Evolutionary conservation across 805 yeast species (phyloP).

Genomic region (Hanseniaspora thailandica): DNA sequence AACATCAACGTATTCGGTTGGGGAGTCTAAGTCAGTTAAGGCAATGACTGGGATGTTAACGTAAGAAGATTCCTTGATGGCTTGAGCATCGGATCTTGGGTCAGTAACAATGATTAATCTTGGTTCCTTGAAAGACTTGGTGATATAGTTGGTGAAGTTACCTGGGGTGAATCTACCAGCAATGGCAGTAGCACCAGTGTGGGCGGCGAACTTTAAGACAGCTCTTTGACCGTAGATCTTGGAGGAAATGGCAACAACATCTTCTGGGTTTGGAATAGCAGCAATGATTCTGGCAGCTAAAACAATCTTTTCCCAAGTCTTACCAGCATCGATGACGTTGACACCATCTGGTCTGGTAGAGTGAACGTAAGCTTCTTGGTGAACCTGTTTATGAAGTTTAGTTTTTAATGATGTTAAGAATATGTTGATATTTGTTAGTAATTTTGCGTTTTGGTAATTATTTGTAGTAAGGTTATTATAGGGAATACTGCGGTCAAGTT

Average conservation of each 20-base stretch:
- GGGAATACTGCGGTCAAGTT: too few species aligned
- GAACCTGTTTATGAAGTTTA: constrained; percentile 43
- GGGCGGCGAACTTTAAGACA: constrained; percentile 97
- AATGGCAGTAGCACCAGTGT: constrained; percentile 99
- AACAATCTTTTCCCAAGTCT: constrained; percentile 99
- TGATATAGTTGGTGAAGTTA: constrained; percentile 99
- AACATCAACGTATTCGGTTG: constrained; percentile 97
- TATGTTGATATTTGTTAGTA: constrained; percentile 6
- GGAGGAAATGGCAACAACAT: constrained; percentile 96
- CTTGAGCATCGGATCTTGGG: constrained; percentile 99
- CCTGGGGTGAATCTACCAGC: constrained; percentile 99
- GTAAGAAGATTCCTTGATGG: constrained; percentile 98
- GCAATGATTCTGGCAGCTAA: constrained; percentile 99
- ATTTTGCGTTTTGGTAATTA: background rate
- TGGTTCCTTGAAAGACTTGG: constrained; percentile 99
- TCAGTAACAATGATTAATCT: constrained; percentile 97
- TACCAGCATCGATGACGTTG: constrained; percentile 93
- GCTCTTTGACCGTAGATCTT: constrained; percentile 99
- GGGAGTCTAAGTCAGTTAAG: constrained; percentile 96
- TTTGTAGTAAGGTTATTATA: background rate
- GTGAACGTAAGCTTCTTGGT: constrained; percentile 93
- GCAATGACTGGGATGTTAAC: constrained; percentile 99
- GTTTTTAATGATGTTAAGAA: background rate
- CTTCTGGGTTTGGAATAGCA: constrained; percentile 96
- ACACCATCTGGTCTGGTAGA: constrained; percentile 99